A percentile compares a stretch with the other conserved stretches of the same genome.
These are phyloP conservation scores for Anisodus tanguticus DNA, from an alignment of 257 asterid species.

Conservation along the genomic window DNA sequence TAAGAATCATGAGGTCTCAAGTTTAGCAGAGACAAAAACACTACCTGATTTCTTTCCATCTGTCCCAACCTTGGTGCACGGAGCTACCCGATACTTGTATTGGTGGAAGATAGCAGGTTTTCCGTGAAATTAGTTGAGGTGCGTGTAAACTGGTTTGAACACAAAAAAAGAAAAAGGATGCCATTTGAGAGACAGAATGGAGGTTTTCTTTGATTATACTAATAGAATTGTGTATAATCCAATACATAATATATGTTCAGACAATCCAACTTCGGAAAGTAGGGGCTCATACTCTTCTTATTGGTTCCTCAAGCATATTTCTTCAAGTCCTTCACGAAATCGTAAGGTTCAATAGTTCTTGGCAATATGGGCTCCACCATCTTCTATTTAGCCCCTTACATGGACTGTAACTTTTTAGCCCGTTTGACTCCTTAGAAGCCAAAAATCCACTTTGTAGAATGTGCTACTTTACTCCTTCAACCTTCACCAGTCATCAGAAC, in stretches of 20 bases:
- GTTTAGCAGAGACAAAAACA: too few species aligned
- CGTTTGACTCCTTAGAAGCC: neutral
- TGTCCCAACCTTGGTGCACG: too few species aligned
- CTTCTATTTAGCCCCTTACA: neutral
- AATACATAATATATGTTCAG: neutral
- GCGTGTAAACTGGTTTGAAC: too few species aligned
- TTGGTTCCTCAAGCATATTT: neutral
- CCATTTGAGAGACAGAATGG: neutral
- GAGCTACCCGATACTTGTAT: too few species aligned
- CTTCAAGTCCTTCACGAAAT: neutral
- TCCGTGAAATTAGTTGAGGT: too few species aligned
- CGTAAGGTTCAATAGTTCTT: neutral
- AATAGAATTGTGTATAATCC: neutral
- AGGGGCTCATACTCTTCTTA: neutral
- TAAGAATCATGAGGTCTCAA: too few species aligned
- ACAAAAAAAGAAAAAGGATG: too few species aligned
- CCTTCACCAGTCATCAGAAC: neutral
- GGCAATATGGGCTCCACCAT: neutral
- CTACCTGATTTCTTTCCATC: too few species aligned
- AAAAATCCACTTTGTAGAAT: neutral
- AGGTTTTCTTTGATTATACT: slow-evolving; percentile 2
- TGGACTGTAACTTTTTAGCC: neutral
- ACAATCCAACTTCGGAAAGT: neutral
- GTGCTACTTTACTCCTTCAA: neutral
- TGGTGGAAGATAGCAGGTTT: too few species aligned